Conservation (phyloP, 768 basidiomycete species). For the Pleurotus salmoneostramineus region DNA sequence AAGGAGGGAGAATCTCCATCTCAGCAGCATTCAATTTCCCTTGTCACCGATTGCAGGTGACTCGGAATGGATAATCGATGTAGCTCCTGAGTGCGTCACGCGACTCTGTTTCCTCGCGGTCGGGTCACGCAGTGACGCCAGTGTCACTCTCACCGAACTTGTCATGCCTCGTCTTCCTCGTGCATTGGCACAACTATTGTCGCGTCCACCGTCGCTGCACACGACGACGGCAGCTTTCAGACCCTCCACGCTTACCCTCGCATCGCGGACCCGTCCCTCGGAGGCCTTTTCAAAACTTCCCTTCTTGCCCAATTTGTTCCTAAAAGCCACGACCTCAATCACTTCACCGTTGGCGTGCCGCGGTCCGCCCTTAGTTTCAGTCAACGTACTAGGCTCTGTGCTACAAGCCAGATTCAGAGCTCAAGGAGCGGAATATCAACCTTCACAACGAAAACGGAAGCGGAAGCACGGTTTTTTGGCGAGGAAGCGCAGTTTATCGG, state of each 20-base stretch:
- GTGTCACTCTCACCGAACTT: background rate
- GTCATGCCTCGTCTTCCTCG: constrained; percentile 43
- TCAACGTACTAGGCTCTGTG: constrained; percentile 35
- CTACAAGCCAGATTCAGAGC: constrained; percentile 61
- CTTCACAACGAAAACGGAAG: constrained; percentile 92
- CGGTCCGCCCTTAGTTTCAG: constrained; percentile 8
- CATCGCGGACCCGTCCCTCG: background rate
- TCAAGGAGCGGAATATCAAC: constrained; percentile 91
- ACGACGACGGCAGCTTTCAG: constrained; percentile 5
- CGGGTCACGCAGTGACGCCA: background rate
- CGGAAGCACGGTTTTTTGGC: constrained; percentile 89
- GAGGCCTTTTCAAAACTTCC: constrained; percentile 11
- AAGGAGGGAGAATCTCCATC: constrained; percentile 18
- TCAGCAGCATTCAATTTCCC: constrained; percentile 17
- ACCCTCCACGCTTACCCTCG: background rate
- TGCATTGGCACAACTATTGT: constrained; percentile 30
- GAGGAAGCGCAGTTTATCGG: constrained; percentile 61
- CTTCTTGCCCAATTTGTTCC: constrained; percentile 13
- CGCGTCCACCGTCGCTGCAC: constrained; percentile 27
- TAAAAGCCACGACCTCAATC: constrained; percentile 19
- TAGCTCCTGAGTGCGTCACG: constrained; percentile 13
- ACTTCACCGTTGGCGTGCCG: constrained; percentile 14
- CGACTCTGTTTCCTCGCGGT: constrained; percentile 3
- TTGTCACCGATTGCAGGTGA: constrained; percentile 8
- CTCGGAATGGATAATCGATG: constrained; percentile 8